Evolutionary conservation across 257 asterid genomes (phyloP).

Genomic region (Solanum sitiens): DNA sequence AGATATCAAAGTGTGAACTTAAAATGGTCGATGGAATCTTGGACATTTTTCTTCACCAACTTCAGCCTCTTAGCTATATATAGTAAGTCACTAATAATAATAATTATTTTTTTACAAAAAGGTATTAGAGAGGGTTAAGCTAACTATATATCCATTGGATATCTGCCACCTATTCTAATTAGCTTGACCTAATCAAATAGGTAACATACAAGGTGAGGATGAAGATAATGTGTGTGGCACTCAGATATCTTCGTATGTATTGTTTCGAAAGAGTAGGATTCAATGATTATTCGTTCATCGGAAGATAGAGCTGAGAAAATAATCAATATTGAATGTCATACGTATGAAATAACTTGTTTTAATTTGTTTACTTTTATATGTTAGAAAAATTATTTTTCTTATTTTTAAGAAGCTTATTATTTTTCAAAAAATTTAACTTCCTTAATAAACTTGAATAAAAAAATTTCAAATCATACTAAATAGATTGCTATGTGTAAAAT

Average conservation of each 20-base stretch:
- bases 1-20: background rate
- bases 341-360: too few species aligned
- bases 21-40: background rate
- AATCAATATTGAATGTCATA: too few species aligned
- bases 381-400: too few species aligned
- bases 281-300: too few species aligned
- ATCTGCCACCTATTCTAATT: background rate
- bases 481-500: too few species aligned
- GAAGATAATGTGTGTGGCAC: background rate
- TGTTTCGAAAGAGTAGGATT: too few species aligned
- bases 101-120: background rate
- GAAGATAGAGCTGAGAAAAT: background rate
- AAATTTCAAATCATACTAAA: background rate
- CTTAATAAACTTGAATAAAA: too few species aligned
- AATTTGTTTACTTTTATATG: fast-evolving
- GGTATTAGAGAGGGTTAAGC: background rate
- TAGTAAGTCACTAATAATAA: background rate
- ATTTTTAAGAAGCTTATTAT: too few species aligned
- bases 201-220: too few species aligned
- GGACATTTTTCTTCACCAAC: background rate
- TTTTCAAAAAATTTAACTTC: background rate
- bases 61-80: background rate
- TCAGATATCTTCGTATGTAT: too few species aligned
- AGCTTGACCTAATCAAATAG: background rate
- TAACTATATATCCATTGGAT: background rate